These are phyloP conservation scores for Suillus fuscotomentosus DNA, from an alignment of 768 basidiomycete species.

Conservation along the genomic window DNA sequence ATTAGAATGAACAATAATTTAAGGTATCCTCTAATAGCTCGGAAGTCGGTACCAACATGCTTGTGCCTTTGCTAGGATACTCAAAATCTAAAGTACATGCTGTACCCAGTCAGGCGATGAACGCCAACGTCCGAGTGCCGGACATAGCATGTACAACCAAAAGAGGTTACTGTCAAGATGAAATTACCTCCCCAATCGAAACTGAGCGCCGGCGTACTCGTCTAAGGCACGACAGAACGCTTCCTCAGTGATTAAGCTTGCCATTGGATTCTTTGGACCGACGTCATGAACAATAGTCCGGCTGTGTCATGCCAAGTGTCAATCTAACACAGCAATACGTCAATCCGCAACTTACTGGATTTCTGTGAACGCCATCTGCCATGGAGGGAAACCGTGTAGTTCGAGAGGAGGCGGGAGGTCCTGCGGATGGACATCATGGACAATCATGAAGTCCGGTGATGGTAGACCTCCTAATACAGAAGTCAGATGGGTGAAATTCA, in stretches of 20 bases:
- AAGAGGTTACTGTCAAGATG: neutral
- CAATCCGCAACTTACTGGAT: slow-evolving; percentile 55
- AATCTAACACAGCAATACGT: neutral
- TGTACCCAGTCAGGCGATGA: neutral
- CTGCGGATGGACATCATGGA: slow-evolving; percentile 52
- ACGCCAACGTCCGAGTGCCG: neutral
- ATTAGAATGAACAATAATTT: neutral
- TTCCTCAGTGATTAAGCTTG: slow-evolving; percentile 43
- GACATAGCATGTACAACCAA: neutral
- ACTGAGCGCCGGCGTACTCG: slow-evolving; percentile 70
- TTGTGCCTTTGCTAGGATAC: neutral
- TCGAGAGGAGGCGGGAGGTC: slow-evolving; percentile 50
- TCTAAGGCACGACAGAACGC: slow-evolving; percentile 72
- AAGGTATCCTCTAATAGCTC: neutral
- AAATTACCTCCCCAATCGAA: slow-evolving; percentile 71
- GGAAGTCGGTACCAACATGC: neutral
- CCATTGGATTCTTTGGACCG: neutral
- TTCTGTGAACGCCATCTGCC: slow-evolving; percentile 82
- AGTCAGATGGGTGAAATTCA: slow-evolving; percentile 1
- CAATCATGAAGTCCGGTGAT: slow-evolving; percentile 75
- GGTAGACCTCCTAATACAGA: slow-evolving; percentile 43
- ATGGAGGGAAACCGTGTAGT: slow-evolving; percentile 77
- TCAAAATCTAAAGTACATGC: neutral
- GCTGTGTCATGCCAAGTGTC: slow-evolving; percentile 10
- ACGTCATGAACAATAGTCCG: slow-evolving; percentile 20